Evolutionary conservation across 129 eudicot species (phyloP).

Genomic region (Cynara cardunculus): DNA sequence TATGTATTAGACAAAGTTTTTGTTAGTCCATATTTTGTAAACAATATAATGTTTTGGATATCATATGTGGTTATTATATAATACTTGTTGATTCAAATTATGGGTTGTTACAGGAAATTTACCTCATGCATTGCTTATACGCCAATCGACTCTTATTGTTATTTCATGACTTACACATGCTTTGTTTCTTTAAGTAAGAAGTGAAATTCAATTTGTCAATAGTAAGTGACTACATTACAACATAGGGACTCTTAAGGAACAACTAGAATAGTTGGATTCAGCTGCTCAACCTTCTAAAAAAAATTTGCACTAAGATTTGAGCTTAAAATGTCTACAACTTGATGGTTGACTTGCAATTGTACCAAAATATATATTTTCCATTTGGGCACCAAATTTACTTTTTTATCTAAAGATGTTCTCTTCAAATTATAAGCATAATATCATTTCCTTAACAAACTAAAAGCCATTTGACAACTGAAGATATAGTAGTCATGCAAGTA

Average conservation of each 20-base stretch:
- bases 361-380: background rate
- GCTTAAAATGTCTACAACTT: background rate
- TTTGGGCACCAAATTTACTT: background rate
- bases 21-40: too few species aligned
- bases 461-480: background rate
- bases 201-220: background rate
- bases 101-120: too few species aligned
- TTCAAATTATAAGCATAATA: background rate
- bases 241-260: background rate
- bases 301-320: background rate
- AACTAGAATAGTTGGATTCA: background rate
- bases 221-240: background rate
- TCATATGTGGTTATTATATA: too few species aligned
- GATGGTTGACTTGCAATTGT: background rate
- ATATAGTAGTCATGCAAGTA: background rate
- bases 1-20: too few species aligned
- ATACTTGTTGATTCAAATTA: too few species aligned
- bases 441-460: background rate
- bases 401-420: background rate
- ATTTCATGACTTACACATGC: background rate
- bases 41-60: too few species aligned
- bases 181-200: too few species aligned
- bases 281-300: background rate
- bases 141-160: background rate
- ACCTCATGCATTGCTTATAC: background rate